Evolutionary conservation across 768 basidiomycete species (phyloP), one percentile per base, ranked within the genome.

Genomic region (Boletus bicolor): DNA sequence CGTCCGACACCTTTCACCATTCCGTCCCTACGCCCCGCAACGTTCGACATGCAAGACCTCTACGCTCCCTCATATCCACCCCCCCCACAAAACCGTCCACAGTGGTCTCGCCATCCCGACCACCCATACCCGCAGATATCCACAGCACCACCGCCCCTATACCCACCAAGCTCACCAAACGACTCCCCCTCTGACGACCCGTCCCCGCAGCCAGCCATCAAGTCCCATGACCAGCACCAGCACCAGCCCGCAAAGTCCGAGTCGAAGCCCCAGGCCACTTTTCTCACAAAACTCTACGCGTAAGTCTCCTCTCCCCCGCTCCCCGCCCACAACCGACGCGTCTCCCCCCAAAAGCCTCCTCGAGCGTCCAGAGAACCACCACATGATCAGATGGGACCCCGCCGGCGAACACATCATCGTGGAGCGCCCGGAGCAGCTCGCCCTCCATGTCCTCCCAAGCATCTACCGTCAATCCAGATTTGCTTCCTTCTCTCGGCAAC

Each of bases 381-480:
- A 93, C 72, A 95, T 96, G 89, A 95, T 97, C 71, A 88, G 93
- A 50, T 97, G 93, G 93, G 93, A 94, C 69, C 87, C 89, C 15
- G 85, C 87, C 21, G 94, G 93, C 58, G 90, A 93, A 70, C 89
- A 93, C 68, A 95, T 97, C 79, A 93, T 97, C 73, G 93, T 97
- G 53, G 93, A 95, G 68, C 79, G 89, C 34, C 94, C 93, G 60
- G 91, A 93, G 70, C 93, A 95, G 71, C 86, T 97, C 55, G 93
- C 93, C 3, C 82, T 93, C 53, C 93, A 95, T 72, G 90, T 97
- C 70, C 85, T 97, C 60, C 93, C 94, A 49, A 87, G 87, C 66
- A 88, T 97, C 51, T 97, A 97, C 75, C 87, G 93, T 69, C 93
- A 97, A 82, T 95, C 91, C 70, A 83, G 93, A 77, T 97, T 97